These are phyloP conservation scores for Bimuria novae-zelandiae DNA, from an alignment of 2,329 filamentous ascomycete genomes.

Conservation along the genomic window DNA sequence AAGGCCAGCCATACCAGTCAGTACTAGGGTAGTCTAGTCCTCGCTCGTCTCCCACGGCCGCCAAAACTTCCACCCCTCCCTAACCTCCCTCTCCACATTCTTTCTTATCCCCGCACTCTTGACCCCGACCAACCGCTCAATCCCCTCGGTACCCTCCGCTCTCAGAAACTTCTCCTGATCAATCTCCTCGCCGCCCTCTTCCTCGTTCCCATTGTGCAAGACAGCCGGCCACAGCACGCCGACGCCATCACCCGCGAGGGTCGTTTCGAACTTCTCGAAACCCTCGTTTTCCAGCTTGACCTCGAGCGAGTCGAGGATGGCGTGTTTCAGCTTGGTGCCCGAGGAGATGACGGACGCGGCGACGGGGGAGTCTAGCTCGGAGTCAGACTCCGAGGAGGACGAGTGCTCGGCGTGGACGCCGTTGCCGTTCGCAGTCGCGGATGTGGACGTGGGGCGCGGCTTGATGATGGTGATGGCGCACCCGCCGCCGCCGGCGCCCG, in stretches of 20 bases:
- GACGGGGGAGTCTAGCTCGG: slow-evolving; percentile 30
- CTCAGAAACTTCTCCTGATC: slow-evolving; percentile 86
- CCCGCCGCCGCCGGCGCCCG: slow-evolving; percentile 91
- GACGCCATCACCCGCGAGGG: slow-evolving; percentile 88
- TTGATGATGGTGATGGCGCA: slow-evolving; percentile 92
- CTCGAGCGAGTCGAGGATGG: slow-evolving; percentile 64
- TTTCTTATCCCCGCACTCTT: slow-evolving; percentile 31
- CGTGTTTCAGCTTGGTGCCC: slow-evolving; percentile 41
- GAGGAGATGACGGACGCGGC: slow-evolving; percentile 40
- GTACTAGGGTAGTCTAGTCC: too few relatives aligned
- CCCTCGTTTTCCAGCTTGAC: slow-evolving; percentile 61
- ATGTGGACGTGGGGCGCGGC: slow-evolving; percentile 56
- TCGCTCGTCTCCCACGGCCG: slow-evolving; percentile 37
- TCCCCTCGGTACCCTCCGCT: slow-evolving; percentile 80
- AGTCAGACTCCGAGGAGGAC: slow-evolving; percentile 18
- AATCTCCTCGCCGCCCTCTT: slow-evolving; percentile 88
- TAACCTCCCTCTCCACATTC: slow-evolving; percentile 32
- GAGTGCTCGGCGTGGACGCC: slow-evolving; percentile 21
- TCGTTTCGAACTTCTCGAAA: slow-evolving; percentile 85
- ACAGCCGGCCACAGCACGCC: slow-evolving; percentile 94
- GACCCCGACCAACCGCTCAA: slow-evolving; percentile 86
- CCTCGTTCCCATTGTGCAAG: slow-evolving; percentile 79
- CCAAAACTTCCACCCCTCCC: slow-evolving; percentile 50
- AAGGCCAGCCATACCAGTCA: too few relatives aligned
- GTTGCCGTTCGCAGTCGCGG: slow-evolving; percentile 46